Base-by-base conservation (phyloP, 257 asterid species). In the Coffea eugenioides region DNA sequence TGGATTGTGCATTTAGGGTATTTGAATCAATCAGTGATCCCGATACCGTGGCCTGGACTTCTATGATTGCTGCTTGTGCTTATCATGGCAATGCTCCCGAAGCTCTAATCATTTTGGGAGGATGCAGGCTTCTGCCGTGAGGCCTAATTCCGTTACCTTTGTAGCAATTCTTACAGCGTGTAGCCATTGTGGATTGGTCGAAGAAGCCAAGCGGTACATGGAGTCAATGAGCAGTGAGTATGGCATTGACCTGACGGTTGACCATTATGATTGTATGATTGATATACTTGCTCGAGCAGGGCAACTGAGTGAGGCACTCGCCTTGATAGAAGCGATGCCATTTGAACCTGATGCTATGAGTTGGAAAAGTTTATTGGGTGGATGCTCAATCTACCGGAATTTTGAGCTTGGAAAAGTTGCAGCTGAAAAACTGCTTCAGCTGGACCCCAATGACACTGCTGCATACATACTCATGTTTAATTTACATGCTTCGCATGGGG, bases 281-380 rank as follows among this genome's bases (percentile, higher is more conserved):
- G 92, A 90, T 77, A 71, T 78, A 39, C 85, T 85, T 73, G 79
- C 89, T 62, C 87, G 92, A 74, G 90, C 90, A n/a, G 94, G 92
- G 59, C 23, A 72, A 21, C 57, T 88, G 39, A 77, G 71, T 5
- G 84, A 88, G 80, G 94, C 94, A 8, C 80, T 75, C 23, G 82
- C 78, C 46, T 71, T 88, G 85, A 83, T 87, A 66, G 76, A 82
- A 16, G 64, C 83, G 3, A 84, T 90, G 91, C 91, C 92, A 27
- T 84, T 83, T 64, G 83, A 84, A 71, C 84, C 92, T 5, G 90
- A 87, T 65, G 88, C 89, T 34, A 87, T 89, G 90, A 88, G 91
- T 49, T 90, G 94, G 94, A 90, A 88, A 81, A 88, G 90, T 72
- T 76, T 90, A 25, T 56, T 90, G 36, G 91, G 91, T 8, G 90